Percentiles rank a stretch among this genome's conserved stretches.
Evolutionary conservation across 2,329 filamentous ascomycete genomes (phyloP).

Genomic region (Monilinia fructigena): DNA sequence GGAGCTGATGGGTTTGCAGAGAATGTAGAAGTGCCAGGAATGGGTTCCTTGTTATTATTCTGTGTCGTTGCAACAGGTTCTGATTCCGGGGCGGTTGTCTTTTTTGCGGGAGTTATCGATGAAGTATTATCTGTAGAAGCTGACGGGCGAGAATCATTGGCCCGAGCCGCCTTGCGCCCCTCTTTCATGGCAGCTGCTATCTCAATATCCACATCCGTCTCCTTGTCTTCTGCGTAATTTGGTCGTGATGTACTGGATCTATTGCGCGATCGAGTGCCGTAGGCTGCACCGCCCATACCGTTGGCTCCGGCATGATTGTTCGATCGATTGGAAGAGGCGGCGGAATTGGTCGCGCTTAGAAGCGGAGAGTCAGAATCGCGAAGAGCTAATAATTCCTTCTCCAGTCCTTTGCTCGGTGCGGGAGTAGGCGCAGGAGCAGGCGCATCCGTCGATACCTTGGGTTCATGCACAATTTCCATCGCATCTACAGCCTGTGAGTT

Average conservation of each 20-base stretch:
- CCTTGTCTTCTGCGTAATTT: constrained; percentile 94
- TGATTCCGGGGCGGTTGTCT: constrained; percentile 40
- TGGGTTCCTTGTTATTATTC: constrained; percentile 46
- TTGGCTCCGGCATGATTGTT: constrained; percentile 47
- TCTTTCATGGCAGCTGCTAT: constrained; percentile 57
- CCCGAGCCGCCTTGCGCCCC: constrained; percentile 54
- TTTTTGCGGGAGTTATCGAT: constrained; percentile 42
- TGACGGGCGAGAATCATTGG: constrained; percentile 29
- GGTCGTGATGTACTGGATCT: constrained; percentile 74
- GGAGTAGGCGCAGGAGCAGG: not conserved
- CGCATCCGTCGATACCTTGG: constrained; percentile 22
- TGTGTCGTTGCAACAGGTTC: constrained; percentile 35
- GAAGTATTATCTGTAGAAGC: constrained; percentile 27
- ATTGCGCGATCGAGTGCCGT: constrained; percentile 93
- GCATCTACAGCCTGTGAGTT: constrained; percentile 25
- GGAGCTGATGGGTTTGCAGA: constrained; percentile 46
- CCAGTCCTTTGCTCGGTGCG: constrained; percentile 21
- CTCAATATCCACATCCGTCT: constrained; percentile 88
- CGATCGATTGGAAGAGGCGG: constrained; percentile 47
- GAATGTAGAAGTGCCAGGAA: constrained; percentile 59
- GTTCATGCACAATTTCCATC: constrained; percentile 19
- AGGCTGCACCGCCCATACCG: constrained; percentile 45
- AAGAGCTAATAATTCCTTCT: constrained; percentile 25
- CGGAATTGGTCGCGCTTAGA: constrained; percentile 50
- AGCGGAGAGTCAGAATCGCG: constrained; percentile 43